Percentiles rank a stretch among this genome's conserved stretches.
These are phyloP conservation scores for Kazachstania viticola DNA, from an alignment of 805 yeast genomes.

Conservation along the genomic window DNA sequence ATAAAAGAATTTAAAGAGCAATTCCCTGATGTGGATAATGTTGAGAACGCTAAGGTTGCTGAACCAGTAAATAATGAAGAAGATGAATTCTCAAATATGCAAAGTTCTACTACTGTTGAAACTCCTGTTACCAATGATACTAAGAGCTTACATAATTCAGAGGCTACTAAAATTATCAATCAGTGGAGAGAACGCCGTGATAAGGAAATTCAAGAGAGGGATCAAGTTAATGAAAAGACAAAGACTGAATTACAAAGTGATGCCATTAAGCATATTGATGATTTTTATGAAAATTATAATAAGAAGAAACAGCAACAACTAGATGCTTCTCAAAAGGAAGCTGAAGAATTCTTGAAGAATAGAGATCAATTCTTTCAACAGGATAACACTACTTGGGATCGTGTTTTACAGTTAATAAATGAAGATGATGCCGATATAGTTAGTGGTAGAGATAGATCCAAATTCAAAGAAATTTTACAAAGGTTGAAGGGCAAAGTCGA, in stretches of 20 bases:
- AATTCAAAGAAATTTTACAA: slow-evolving; percentile 54
- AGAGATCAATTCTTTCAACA: slow-evolving; percentile 70
- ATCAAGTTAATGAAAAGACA: slow-evolving; percentile 52
- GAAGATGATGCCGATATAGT: slow-evolving; percentile 34
- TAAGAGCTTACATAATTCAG: slow-evolving; percentile 30
- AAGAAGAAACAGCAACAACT: slow-evolving; percentile 63
- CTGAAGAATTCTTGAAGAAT: slow-evolving; percentile 56
- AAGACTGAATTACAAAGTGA: slow-evolving; percentile 56
- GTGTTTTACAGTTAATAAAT: slow-evolving; percentile 44
- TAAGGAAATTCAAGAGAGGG: slow-evolving; percentile 70
- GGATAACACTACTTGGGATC: slow-evolving; percentile 67
- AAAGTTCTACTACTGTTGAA: slow-evolving; percentile 14
- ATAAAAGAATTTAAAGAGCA: slow-evolving; percentile 55
- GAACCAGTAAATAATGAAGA: slow-evolving; percentile 24
- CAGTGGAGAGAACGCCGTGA: slow-evolving; percentile 81
- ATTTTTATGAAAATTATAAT: slow-evolving; percentile 85
- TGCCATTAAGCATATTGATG: slow-evolving; percentile 79
- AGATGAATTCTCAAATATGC: slow-evolving; percentile 29
- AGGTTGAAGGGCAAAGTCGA: slow-evolving; percentile 57
- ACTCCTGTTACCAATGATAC: slow-evolving; percentile 15
- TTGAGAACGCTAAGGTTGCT: slow-evolving; percentile 25
- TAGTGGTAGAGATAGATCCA: slow-evolving; percentile 49
- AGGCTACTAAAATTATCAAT: slow-evolving; percentile 31
- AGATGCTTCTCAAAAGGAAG: slow-evolving; percentile 53
- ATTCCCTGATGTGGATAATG: slow-evolving; percentile 38